Conservation (phyloP, 352 stramenopile genomes). For the Phytophthora idaei region DNA sequence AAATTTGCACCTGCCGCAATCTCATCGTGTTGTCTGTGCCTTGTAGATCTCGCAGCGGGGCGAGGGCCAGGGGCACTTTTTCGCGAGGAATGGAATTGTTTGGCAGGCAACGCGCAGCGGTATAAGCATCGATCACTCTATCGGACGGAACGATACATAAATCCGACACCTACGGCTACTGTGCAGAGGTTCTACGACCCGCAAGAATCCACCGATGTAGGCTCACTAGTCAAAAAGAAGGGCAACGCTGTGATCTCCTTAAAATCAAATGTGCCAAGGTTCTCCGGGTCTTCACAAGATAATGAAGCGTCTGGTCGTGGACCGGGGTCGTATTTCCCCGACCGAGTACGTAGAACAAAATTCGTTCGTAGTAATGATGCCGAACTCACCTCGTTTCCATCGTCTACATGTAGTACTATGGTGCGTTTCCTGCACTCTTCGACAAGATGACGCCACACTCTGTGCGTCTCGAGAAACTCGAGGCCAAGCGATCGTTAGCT, state of each 20-base stretch:
- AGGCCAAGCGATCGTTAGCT: slow-evolving; percentile 33
- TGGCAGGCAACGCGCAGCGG: slow-evolving; percentile 36
- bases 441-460: slow-evolving; percentile 39
- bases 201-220: slow-evolving; percentile 45
- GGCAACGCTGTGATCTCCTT: slow-evolving; percentile 47
- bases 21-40: background rate
- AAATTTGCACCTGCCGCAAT: background rate
- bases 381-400: background rate
- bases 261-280: slow-evolving; percentile 56
- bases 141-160: slow-evolving; percentile 57
- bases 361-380: background rate
- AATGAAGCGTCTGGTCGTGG: slow-evolving; percentile 22
- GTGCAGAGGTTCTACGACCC: slow-evolving; percentile 57
- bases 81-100: slow-evolving; percentile 49
- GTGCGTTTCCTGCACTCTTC: slow-evolving; percentile 52
- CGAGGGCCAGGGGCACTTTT: slow-evolving; percentile 49
- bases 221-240: slow-evolving; percentile 28
- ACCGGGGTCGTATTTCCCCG: slow-evolving; percentile 51
- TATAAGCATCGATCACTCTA: slow-evolving; percentile 28
- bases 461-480: slow-evolving; percentile 30
- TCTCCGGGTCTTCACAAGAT: slow-evolving; percentile 21
- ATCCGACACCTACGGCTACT: slow-evolving; percentile 43
- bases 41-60: slow-evolving; percentile 20
- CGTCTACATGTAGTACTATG: slow-evolving; percentile 40
- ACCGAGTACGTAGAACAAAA: slow-evolving; percentile 39